Conservation (phyloP, 2,329 filamentous ascomycete genomes). For the Aspergillus udagawae region DNA sequence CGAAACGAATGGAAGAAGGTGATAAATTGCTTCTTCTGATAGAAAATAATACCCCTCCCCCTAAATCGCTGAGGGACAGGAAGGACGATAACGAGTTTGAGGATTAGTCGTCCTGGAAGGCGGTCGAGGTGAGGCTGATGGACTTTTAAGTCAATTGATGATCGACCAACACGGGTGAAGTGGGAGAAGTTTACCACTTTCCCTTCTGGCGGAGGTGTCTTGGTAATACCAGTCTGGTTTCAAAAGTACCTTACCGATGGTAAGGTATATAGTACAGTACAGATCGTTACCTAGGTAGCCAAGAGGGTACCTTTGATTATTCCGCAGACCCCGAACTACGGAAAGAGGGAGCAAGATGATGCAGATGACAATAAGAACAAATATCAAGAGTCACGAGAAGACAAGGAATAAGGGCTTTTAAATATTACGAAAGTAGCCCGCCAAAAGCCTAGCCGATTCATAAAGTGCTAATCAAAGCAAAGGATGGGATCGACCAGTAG, state of each 20-base stretch:
- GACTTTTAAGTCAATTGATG: constrained; percentile 4
- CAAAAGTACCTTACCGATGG: background rate
- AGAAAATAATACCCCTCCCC: constrained; percentile 9
- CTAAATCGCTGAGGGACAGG: constrained; percentile 9
- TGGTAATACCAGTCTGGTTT: background rate
- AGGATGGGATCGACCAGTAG: constrained; percentile 16
- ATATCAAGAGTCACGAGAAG: background rate
- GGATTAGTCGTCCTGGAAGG: constrained; percentile 20
- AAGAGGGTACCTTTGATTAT: no score
- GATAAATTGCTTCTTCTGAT: background rate
- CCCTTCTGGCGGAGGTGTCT: background rate
- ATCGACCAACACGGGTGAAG: constrained; percentile 6
- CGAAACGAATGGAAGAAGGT: background rate
- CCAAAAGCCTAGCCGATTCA: background rate
- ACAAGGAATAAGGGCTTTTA: background rate
- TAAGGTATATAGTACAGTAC: background rate
- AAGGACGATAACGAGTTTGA: background rate
- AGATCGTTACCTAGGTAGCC: background rate
- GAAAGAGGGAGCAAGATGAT: background rate
- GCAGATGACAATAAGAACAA: constrained; percentile 4
- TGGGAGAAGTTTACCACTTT: background rate
- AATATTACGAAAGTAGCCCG: background rate
- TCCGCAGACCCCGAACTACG: no score
- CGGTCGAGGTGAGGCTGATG: constrained; percentile 27
- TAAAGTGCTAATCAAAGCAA: constrained; percentile 12